Evolutionary conservation across 179 eudicot species (phyloP), one percentile per base, ranked within the genome.

Genomic region (Sideroxylon spinosum): DNA sequence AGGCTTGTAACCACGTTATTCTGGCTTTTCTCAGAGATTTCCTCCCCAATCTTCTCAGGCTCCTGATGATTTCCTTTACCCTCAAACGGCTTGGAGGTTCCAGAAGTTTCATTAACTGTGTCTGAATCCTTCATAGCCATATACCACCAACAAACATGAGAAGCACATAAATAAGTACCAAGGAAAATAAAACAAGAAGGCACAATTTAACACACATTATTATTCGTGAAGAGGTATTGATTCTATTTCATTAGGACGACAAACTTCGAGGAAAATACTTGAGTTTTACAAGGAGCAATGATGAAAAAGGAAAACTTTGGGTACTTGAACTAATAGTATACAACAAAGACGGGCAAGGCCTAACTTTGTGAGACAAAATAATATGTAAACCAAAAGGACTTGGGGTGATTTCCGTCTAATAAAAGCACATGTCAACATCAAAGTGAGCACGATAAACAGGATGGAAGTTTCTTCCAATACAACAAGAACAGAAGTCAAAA

Each of bases 1-100:
- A 96, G 85, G 87, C 92, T 94, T 70, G 98, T 80, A 55, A 94
- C 93, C 61, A 91, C 69, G 77, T 82, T 87, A 53, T 83, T 87
- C 77, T 86, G 85, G 65, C 71, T 75, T 68, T 83, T 92, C 63
- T 79, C 87, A 73, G 83, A 79, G 20, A 61, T 77, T 28, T 81
- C 85, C 75, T 82, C 91, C 73, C 81, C 87, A 48, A 73, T 74
- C 72, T 81, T 81, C 16, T 76, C 79, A 77, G 83, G 63, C 65
- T 82, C 72, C 55, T 83, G 82, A 65, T 59, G 50, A 73, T 49
- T 59, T 68, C 44, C 73, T 64, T 78, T 85, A 77, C 81, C 84
- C 53, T 75, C 81, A 16, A 80, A 73, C 69, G 86, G 67, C 62
- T 80, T 73, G 60, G 85, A 77, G 81, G 73, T 68, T 83, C 73